Base-by-base conservation (phyloP, 2,329 filamentous ascomycete species). In the Alternaria tenuissima region DNA sequence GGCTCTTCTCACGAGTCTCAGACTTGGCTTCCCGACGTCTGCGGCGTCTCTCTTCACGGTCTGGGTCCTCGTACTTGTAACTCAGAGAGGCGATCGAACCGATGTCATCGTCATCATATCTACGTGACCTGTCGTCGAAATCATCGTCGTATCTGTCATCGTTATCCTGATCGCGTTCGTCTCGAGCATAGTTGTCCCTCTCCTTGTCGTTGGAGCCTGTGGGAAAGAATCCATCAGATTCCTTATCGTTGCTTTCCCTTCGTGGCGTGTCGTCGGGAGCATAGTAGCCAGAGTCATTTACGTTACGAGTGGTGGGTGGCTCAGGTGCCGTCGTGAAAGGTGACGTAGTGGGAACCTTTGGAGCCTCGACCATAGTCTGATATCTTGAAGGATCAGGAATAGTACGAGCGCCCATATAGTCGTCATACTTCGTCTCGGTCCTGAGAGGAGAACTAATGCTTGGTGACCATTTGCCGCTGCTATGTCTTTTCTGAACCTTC, bases 401-500 rank as follows among this genome's bases (percentile, higher is more conserved):
- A 6, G 58, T 49, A 2, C 36, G 46, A 12, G 66, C 54, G 18
- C 76, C 75, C 20, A 81, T 71, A 53, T 82, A 81, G 57, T 83
- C 81, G 18, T 82, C 74, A 54, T 79, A 78, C 26, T 78, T 77
- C 53, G 81, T 73, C 59, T 83, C 81, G n/a, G 80, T 76, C 28
- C 81, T 70, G 34, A 83, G 70, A 6, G 81, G 81, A 26, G 81
- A 82, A 57, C 79, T 78, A 9, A 80, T 74, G 18, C 76, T 75
- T 24, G 79, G 78, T 34, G 79, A 80, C 61, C 79, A 81, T 30
- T 71, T 75, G 52, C 76, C 74, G 41, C 74, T 74, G 55, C 79
- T 82, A 47, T 78, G 75, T 36, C 81, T 76, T 69, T 81, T 84
- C 77, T 84, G 74, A 72, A 82, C 65, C 59, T 82, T 84, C 55